These are phyloP conservation scores for Sequoia sempervirens DNA, from an alignment of 75 land plant species.

Conservation along the genomic window DNA sequence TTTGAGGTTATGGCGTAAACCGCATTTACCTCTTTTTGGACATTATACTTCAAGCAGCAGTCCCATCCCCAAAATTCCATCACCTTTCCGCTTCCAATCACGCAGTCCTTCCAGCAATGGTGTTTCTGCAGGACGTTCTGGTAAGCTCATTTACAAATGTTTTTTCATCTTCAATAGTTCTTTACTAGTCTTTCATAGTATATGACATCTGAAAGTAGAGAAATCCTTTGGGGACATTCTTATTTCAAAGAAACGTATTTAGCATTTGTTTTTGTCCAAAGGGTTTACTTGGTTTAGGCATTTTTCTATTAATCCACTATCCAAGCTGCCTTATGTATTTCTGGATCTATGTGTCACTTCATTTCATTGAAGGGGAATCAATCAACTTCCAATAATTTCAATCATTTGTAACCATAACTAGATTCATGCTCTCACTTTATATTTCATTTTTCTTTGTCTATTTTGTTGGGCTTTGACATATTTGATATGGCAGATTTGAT, in stretches of 20 bases:
- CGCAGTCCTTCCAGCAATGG: conserved; percentile 60
- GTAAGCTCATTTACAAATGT: neutral
- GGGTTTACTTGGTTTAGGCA: neutral
- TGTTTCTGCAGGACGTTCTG: conserved; percentile 13
- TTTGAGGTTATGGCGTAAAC: conserved; percentile 41
- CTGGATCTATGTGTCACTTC: neutral
- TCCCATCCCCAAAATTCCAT: conserved; percentile 40
- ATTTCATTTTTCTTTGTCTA: neutral
- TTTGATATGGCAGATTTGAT: neutral
- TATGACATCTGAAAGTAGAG: neutral
- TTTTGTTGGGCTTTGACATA: neutral
- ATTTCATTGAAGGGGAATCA: neutral
- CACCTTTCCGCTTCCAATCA: conserved; percentile 53
- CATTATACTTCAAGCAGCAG: conserved; percentile 35
- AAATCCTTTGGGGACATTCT: neutral
- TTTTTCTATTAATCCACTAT: neutral
- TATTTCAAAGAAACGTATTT: neutral
- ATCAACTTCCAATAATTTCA: no score
- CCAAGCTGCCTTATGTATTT: neutral
- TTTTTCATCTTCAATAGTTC: neutral
- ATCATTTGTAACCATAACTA: neutral
- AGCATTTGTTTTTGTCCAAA: neutral
- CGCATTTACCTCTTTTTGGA: conserved; percentile 62
- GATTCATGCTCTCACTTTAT: neutral
- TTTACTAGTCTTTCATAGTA: neutral